Conservation (phyloP, 2,329 filamentous ascomycete species). For the Lojkania enalia region DNA sequence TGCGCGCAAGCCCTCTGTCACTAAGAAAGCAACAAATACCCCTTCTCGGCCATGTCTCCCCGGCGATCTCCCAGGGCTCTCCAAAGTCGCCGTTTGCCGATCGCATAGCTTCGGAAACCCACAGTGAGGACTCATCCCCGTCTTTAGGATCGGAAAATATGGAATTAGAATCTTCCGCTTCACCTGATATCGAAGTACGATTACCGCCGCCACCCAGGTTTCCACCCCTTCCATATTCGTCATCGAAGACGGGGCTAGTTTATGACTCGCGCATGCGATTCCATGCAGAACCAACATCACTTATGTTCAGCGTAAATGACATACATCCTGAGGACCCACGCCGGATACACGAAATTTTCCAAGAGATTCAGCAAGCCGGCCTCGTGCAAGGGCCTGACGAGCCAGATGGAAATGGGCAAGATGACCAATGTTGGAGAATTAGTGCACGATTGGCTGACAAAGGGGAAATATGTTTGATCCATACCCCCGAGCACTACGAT, state of each 20-base stretch:
- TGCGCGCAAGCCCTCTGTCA: slow-evolving; percentile 16
- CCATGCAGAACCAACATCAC: slow-evolving; percentile 71
- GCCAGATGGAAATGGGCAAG: slow-evolving; percentile 49
- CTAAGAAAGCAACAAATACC: slow-evolving; percentile 32
- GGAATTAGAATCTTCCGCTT: slow-evolving; percentile 21
- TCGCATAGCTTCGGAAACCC: not conserved
- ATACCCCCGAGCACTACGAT: slow-evolving; percentile 73
- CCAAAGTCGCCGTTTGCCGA: slow-evolving; percentile 9
- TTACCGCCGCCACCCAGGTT: slow-evolving; percentile 42
- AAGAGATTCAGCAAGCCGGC: slow-evolving; percentile 79
- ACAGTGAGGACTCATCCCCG: slow-evolving; percentile 15
- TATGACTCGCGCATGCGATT: slow-evolving; percentile 97
- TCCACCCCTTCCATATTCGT: slow-evolving; percentile 34
- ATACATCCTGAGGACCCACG: slow-evolving; percentile 94
- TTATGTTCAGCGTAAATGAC: slow-evolving; percentile 58
- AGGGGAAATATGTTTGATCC: slow-evolving; percentile 79
- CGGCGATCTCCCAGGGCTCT: slow-evolving; percentile 1
- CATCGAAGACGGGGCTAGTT: slow-evolving; percentile 50
- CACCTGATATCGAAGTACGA: slow-evolving; percentile 26
- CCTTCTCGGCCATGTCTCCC: slow-evolving; percentile 24
- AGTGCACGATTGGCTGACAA: slow-evolving; percentile 74
- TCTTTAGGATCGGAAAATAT: slow-evolving; percentile 27
- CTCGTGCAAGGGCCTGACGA: slow-evolving; percentile 68
- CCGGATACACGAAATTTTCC: slow-evolving; percentile 90
- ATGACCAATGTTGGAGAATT: slow-evolving; percentile 69